Base-by-base conservation (phyloP, 1,284 basidiomycete species). In the Cutaneotrichosporon sp. region DNA sequence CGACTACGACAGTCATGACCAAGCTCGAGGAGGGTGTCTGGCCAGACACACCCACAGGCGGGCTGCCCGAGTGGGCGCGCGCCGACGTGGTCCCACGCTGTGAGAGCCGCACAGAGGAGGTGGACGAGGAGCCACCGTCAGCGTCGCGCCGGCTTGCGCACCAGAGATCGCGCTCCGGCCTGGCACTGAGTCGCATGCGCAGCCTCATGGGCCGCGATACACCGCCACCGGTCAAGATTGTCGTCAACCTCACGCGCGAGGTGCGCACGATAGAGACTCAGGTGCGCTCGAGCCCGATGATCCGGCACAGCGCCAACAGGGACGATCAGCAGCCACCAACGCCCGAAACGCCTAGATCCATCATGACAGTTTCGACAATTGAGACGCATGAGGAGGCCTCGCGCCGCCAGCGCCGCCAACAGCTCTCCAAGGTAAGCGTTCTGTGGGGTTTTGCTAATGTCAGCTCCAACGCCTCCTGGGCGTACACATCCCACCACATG, bases 401-500 rank as follows among this genome's bases (percentile, higher is more conserved):
- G 1, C 67, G 70, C 26, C 68, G 61, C 22, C 57, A 62, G 14
- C 70, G 69, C 52, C 66, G 72, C 38, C 57, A 59, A 6, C 72
- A 73, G 56, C 62, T 75, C 1, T 67, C 72, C 16, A 75, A 75
- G 58, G 72, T 73, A 53, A 30, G 67, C 30, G 1, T n/a, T n/a
- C 46, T 0, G 11, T 3, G 16, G 26, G 11, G 1, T 11, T 11
- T 18, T n/a, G 16, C 58, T 60, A 7, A 56, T 56, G 4, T 13
- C 47, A 60, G 66, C 67, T 75, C 3, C 72, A 75, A 60, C 68
- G 72, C 21, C 49, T 75, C 0, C 62, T 75, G 18, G 73, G 73
- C 16, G 55, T 61, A 4, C 68, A 65, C 0, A 65, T 74, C 53
- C 65, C 71, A 14, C 70, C 69, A 0, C 65, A 63, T 10, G 56